These are phyloP conservation scores for Venustampulla echinocandica DNA, from an alignment of 495 filamentous ascomycete species.

Conservation along the genomic window DNA sequence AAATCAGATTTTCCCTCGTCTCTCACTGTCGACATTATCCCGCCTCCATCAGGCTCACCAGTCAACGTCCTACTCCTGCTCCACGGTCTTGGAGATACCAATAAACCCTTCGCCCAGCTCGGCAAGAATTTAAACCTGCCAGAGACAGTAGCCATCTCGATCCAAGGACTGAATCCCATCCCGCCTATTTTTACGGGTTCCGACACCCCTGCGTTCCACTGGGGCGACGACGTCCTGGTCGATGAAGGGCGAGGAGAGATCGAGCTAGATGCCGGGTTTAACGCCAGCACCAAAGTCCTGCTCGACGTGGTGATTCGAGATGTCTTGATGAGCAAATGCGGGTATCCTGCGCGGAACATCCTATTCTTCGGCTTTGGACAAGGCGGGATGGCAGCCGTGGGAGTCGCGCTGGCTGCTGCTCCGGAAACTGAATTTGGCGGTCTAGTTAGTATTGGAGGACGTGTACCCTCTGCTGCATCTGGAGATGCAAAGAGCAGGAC, in stretches of 20 bases:
- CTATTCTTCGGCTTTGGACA: constrained; percentile 81
- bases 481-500: constrained; percentile 47
- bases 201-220: constrained; percentile 53
- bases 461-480: constrained; percentile 45
- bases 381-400: constrained; percentile 72
- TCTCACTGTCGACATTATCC: constrained; percentile 17
- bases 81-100: constrained; percentile 81
- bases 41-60: constrained; percentile 36
- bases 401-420: constrained; percentile 45
- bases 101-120: constrained; percentile 60
- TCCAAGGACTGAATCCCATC: constrained; percentile 65
- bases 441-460: constrained; percentile 69
- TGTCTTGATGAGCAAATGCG: constrained; percentile 56
- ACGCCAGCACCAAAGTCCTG: constrained; percentile 35
- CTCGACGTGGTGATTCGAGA: constrained; percentile 47
- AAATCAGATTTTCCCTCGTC: constrained; percentile 19
- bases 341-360: constrained; percentile 59
- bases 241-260: constrained; percentile 52
- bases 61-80: constrained; percentile 78
- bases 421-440: constrained; percentile 39
- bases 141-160: constrained; percentile 65
- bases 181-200: constrained; percentile 61
- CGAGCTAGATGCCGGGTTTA: constrained; percentile 74
- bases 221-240: constrained; percentile 82
- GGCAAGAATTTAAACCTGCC: constrained; percentile 63